Percentiles rank a stretch among this genome's conserved stretches.
phyloP scores from a whole-genome alignment of 805 yeast genomes.

The Middelhovenomyces tepae region DNA sequence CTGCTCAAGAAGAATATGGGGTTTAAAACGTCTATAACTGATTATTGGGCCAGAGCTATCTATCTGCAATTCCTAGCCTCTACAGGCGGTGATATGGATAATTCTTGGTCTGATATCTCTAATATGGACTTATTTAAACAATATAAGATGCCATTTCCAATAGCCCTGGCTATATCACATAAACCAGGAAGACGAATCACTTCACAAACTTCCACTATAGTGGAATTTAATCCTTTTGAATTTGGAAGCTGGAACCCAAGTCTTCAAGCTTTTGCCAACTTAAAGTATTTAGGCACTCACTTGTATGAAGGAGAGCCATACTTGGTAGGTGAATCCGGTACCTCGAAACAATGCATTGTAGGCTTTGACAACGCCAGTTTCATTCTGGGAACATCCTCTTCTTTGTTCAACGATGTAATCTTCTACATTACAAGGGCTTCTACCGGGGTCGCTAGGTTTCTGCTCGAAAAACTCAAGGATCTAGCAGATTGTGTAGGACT shows the following conservation, averaged over 20 bases:
- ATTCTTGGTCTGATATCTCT: constrained; percentile 46
- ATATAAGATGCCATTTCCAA: constrained; percentile 59
- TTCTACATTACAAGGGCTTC: constrained; percentile 27
- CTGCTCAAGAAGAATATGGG: constrained; percentile 48
- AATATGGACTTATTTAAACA: constrained; percentile 49
- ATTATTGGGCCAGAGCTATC: constrained; percentile 66
- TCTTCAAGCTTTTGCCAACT: constrained; percentile 50
- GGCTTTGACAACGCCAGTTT: constrained; percentile 76
- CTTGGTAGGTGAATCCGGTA: constrained; percentile 27
- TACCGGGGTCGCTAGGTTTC: constrained; percentile 63
- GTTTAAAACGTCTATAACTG: constrained; percentile 53
- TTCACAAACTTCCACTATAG: constrained; percentile 50
- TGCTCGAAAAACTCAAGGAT: constrained; percentile 17
- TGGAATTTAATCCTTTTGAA: constrained; percentile 41
- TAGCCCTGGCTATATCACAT: constrained; percentile 40
- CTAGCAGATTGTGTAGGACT: constrained; percentile 40
- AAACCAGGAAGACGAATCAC: constrained; percentile 37
- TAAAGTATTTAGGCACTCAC: constrained; percentile 57
- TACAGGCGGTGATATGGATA: constrained; percentile 46
- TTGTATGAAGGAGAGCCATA: constrained; percentile 40
- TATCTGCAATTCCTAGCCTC: constrained; percentile 53
- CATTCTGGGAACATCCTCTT: constrained; percentile 54
- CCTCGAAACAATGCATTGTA: constrained; percentile 39
- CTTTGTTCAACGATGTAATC: constrained; percentile 24
- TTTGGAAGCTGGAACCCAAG: constrained; percentile 78